phyloP scores from a whole-genome alignment of 768 basidiomycete species.

The Neoboletus magnificus region DNA sequence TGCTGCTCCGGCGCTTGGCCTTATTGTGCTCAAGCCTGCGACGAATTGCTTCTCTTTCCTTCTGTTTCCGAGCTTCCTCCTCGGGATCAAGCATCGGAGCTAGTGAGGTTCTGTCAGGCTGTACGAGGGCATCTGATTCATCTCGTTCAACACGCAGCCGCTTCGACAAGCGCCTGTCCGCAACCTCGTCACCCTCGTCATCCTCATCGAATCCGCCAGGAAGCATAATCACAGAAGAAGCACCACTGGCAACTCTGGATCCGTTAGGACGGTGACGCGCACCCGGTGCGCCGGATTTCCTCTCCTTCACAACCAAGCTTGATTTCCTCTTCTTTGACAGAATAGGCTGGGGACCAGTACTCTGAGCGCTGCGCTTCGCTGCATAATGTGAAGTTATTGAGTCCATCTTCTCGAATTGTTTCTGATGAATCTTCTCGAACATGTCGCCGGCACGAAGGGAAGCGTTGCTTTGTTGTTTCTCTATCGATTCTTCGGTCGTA shows the following conservation, averaged over 20 bases:
- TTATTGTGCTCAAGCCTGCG: conserved; percentile 64
- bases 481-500: conserved; percentile 1
- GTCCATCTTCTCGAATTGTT: conserved; percentile 74
- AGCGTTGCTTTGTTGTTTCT: conserved; percentile 23
- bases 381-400: conserved; percentile 60
- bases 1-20: conserved; percentile 68
- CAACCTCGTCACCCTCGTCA: conserved; percentile 40
- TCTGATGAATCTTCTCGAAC: conserved; percentile 61
- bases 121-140: conserved; percentile 21
- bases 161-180: conserved; percentile 42
- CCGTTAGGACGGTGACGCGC: conserved; percentile 23
- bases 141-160: conserved; percentile 39
- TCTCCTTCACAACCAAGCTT: conserved; percentile 42
- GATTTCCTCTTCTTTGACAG: conserved; percentile 46
- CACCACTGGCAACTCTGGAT: conserved; percentile 23
- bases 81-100: conserved; percentile 21
- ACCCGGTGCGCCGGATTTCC: conserved; percentile 12
- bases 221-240: conserved; percentile 33
- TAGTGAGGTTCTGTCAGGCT: conserved; percentile 35
- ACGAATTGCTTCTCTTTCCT: conserved; percentile 56
- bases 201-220: conserved; percentile 60
- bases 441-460: conserved; percentile 27
- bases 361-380: conserved; percentile 34
- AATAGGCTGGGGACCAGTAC: conserved; percentile 17
- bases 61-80: conserved; percentile 36